Base-by-base conservation (phyloP, 306 rosid species). In the Lathyrus aphaca region DNA sequence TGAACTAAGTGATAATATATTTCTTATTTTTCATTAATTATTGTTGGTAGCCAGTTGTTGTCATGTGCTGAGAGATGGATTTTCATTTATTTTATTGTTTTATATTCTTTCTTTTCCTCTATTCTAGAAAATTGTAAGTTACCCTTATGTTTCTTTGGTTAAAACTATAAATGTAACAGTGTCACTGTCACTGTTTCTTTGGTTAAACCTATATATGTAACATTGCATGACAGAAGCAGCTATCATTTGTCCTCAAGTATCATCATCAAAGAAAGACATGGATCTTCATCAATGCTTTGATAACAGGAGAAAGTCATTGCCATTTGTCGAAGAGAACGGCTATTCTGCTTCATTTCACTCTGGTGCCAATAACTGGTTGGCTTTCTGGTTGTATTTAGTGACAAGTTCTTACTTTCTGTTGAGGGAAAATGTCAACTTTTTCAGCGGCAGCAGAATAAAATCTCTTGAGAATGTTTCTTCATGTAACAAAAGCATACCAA, bases 341-440 rank as follows among this genome's bases (percentile, higher is more conserved):
- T 59, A 13, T 42, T 50, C 57, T 70, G 44, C 15, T 74, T 40
- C 81, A 23, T 64, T 80, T 12, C n/a, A 59, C 67, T 64, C 14
- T 10, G 10, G 1, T 39, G 42, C 18, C 37, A 50, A 69, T 43
- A 73, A 42, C 48, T 76, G 38, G 66, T n/a, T 77, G 69, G 40
- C 37, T 44, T 83, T 77, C 10, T 70, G 85, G 82, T 60, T 80
- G 21, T 70, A 50, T 51, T 11, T 74, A 30, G 65, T 77, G 58
- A 25, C 79, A 40, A 56, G 59, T 46, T 83, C 79, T 17, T 49
- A 30, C 55, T 67, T 68, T 50, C 32, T 64, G 29, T 62, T 60
- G 11, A 19, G 51, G 56, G 74, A 32, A 69, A 66, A 25, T 18
- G 51, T 56, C 17, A 66, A 49, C 4, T 21, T 8, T 71, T 66